A percentile compares a stretch with the other conserved stretches of the same genome.
Evolutionary conservation across 352 stramenopile genomes (phyloP).

Genomic region (Pythium apleroticum): DNA sequence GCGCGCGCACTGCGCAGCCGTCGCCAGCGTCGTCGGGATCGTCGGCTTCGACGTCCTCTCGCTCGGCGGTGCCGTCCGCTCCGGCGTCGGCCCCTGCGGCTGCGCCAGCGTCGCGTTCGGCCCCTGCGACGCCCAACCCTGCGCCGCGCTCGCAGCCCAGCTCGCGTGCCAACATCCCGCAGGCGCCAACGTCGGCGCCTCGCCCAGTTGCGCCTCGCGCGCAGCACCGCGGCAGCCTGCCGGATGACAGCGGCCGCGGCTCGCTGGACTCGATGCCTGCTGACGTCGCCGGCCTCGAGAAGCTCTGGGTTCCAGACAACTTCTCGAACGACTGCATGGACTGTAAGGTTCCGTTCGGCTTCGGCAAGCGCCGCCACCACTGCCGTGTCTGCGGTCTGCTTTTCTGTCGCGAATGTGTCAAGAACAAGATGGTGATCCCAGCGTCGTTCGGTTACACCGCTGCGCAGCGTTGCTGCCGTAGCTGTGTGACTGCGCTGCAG

Average conservation of each 20-base stretch:
- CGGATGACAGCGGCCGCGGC: constrained; percentile 33
- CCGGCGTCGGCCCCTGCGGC: constrained; percentile 20
- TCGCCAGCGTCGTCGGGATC: constrained; percentile 20
- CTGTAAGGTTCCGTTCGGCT: constrained; percentile 80
- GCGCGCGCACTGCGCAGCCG: constrained; percentile 18
- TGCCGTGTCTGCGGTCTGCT: constrained; percentile 83
- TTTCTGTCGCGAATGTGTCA: constrained; percentile 78
- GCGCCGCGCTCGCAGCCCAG: constrained; percentile 17
- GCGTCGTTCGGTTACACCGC: constrained; percentile 78
- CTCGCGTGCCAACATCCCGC: constrained; percentile 24
- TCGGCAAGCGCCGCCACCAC: constrained; percentile 82
- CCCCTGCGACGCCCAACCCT: constrained; percentile 13
- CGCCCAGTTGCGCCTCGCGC: constrained; percentile 17
- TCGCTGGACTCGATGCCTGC: constrained; percentile 54
- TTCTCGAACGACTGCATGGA: constrained; percentile 88
- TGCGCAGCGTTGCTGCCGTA: constrained; percentile 76
- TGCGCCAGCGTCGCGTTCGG: constrained; percentile 8
- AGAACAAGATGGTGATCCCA: constrained; percentile 84
- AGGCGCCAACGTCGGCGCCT: background rate
- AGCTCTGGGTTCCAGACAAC: constrained; percentile 88
- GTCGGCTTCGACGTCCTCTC: constrained; percentile 11
- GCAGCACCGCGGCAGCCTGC: constrained; percentile 26
- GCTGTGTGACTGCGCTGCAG: constrained; percentile 80
- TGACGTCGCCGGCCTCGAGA: constrained; percentile 72
- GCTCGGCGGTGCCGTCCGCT: constrained; percentile 3